These are phyloP conservation scores for Termitomyces eurrhizus DNA, from an alignment of 768 basidiomycete genomes.

Conservation along the genomic window DNA sequence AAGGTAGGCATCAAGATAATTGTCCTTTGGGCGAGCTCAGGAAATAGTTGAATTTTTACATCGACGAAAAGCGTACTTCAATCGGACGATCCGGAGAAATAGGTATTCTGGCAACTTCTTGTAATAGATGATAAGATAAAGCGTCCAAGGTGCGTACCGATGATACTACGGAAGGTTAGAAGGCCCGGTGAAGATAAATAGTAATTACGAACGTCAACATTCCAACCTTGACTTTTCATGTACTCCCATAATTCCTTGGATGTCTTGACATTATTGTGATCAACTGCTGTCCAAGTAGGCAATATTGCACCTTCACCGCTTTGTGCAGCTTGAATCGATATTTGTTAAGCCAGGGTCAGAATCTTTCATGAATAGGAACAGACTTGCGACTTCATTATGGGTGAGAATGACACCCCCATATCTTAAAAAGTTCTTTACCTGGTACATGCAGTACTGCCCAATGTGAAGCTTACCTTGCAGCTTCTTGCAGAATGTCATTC, in stretches of 20 bases:
- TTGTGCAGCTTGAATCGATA: conserved; percentile 37
- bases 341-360: background rate
- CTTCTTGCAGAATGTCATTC: conserved; percentile 87
- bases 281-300: conserved; percentile 93
- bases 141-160: conserved; percentile 40
- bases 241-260: conserved; percentile 81
- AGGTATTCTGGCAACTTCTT: conserved; percentile 61
- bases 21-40: conserved; percentile 51
- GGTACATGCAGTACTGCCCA: background rate
- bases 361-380: conserved; percentile 26
- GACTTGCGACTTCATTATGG: conserved; percentile 79
- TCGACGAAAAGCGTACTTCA: conserved; percentile 45
- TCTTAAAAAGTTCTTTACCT: conserved; percentile 32
- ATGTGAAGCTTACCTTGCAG: conserved; percentile 45
- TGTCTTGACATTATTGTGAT: conserved; percentile 68
- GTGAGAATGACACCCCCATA: conserved; percentile 90
- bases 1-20: conserved; percentile 93
- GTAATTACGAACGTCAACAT: conserved; percentile 65
- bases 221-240: conserved; percentile 83
- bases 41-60: background rate
- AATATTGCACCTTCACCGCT: conserved; percentile 77
- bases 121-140: background rate
- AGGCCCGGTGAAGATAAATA: conserved; percentile 2
- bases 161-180: conserved; percentile 52
- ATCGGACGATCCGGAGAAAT: conserved; percentile 91